Evolutionary conservation across 176 grass and related monocot species (phyloP), one percentile per base, ranked within the genome.

Genomic region (Thalia dealbata): DNA sequence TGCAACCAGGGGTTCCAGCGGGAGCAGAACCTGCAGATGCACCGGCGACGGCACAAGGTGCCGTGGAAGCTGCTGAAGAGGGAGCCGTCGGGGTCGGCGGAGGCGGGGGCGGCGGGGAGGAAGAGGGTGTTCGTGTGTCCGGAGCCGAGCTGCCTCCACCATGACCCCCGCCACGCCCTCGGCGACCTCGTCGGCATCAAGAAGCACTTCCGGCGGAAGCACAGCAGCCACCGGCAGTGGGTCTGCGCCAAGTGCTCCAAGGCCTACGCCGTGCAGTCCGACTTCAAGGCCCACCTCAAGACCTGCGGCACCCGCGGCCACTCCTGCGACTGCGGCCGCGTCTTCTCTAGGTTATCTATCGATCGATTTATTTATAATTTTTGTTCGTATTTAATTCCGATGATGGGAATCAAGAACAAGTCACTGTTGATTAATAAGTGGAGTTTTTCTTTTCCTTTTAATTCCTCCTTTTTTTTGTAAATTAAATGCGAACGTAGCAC

Each of bases 251-350:
- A 77, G 19, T 97, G 89, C 83, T 82, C 87, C 76, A 91, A 86
- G 90, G 87, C 87, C 77, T 97, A 88, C 73, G 95, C 95, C 65
- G 95, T 97, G 21, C 90, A 83, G 72, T 88, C 81, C 66, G 95
- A 92, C 81, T 91, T 86, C 76, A 93, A 97, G 79, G 90, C 95
- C 10, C 95, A 97, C 79, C 83, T 93, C 82, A 97, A 88, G 87
- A 91, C 85, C 66, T 97, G 90, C 79, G 89, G 90, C 68, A 90
- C 83, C 69, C 78, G 87, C 69, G 82, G 87, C 48, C 87, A 88
- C 77, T 67, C 80, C 72, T 97, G 95, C 79, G 85, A 97, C 74
- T 97, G 89, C 66, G 89, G 93, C 73, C 89, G 85, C 41, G 87
- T 92, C 69, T 97, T 97, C 78, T 88, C 81, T 66, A 68, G 95